Evolutionary conservation across 352 stramenopile genomes (phyloP), one percentile per base, ranked within the genome.

Genomic region (Aphanomyces euteiches): DNA sequence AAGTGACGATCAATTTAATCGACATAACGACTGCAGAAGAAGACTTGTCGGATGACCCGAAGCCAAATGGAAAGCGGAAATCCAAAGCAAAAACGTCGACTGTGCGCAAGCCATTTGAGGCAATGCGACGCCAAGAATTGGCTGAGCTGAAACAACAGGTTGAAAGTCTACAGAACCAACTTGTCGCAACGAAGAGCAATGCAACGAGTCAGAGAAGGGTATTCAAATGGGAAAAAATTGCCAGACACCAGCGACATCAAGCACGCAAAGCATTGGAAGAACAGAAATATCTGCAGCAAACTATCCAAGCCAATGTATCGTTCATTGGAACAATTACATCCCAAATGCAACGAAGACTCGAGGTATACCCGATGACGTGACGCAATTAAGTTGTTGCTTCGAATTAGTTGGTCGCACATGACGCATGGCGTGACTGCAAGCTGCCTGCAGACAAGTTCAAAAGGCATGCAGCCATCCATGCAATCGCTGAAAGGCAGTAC

Each of bases 401-500:
- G 28, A 28, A 28, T 28, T 28, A 28, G 28, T 21, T 45, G 5
- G 36, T 47, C 56, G 56, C 38, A 63, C 17, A 13, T 21, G 12
- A 57, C 48, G 48, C 47, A 19, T 67, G 59, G 59, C 6, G 38
- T 8, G 38, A 56, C 8, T 56, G 43, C 59, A 56, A 56, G 59
- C 43, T 67, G 10, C 41, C 59, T 7, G 59, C 59, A 28, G 41
- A 67, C 41, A n/a, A 67, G 13, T 56, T 45, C 17, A 41, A 57
- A 4, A 37, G 64, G 12, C 17, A 53, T 5, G 34, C 21, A 36
- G 64, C 45, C 6, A 45, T 63, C 39, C 47, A 28, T 43, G 64
- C 64, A 3, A 63, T 70, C 39, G 47, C 47, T 15, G 64, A 70
- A 15, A 47, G 47, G 10, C 43, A 70, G 40, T 40, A 61, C 40